Percentiles rank a stretch among this genome's conserved stretches.
Conservation (phyloP, 192 early-diverging fungal species). For the Podila horticola region DNA sequence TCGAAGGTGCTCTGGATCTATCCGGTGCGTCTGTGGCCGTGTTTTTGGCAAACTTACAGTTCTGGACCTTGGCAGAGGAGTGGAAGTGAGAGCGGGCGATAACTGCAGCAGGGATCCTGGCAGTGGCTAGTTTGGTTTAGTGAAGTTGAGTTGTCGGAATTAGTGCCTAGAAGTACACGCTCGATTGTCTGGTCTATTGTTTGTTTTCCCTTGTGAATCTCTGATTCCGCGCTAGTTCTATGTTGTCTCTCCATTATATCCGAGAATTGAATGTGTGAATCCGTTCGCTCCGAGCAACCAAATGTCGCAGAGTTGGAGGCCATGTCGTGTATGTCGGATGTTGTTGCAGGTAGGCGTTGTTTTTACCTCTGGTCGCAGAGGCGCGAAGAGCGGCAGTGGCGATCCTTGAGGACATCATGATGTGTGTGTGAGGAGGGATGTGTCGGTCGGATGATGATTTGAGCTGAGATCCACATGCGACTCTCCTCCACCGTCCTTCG, state of each 20-base stretch:
- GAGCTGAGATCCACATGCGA: neutral
- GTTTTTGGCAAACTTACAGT: conserved; percentile 18
- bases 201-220: neutral
- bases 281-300: neutral
- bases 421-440: conserved; percentile 1
- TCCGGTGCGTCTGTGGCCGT: neutral
- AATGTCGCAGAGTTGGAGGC: neutral
- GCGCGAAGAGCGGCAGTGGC: conserved; percentile 44
- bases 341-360: neutral
- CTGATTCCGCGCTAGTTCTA: neutral
- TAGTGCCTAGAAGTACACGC: no score
- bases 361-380: conserved; percentile 48
- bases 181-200: neutral
- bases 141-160: no score
- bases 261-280: neutral
- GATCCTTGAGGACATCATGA: conserved; percentile 51
- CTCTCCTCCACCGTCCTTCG: no score
- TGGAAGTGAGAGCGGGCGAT: conserved; percentile 40
- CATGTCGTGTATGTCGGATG: neutral
- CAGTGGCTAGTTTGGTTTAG: conserved; percentile 7
- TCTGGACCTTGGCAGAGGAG: conserved; percentile 36
- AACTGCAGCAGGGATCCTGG: conserved; percentile 41
- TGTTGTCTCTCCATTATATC: conserved; percentile 6
- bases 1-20: neutral
- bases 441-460: conserved; percentile 17